Evolutionary conservation across 208 protist genomes (phyloP).

Genomic region (Paratrypanosoma confusum): DNA sequence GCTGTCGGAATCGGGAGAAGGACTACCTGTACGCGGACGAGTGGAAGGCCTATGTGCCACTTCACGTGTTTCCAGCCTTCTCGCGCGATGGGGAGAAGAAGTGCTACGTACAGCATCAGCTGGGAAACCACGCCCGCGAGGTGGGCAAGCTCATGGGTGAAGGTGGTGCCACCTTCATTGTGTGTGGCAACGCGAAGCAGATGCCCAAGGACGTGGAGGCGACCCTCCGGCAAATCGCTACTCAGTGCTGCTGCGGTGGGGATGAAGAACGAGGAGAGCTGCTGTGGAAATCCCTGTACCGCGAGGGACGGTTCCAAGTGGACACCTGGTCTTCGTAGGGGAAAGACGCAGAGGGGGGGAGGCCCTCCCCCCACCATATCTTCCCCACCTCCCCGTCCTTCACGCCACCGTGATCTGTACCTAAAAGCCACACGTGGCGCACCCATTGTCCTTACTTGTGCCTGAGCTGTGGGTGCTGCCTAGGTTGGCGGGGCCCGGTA

Average conservation of each 20-base stretch:
- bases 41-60: conserved; percentile 24
- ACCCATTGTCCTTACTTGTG: no score
- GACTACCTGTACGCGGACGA: conserved; percentile 72
- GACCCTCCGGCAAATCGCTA: conserved; percentile 39
- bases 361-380: no score
- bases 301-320: conserved; percentile 53
- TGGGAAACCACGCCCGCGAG: conserved; percentile 49
- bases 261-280: conserved; percentile 21
- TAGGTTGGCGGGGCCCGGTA: no score
- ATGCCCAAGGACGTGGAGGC: conserved; percentile 71
- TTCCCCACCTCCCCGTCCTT: no score
- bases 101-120: conserved; percentile 79
- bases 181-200: conserved; percentile 81
- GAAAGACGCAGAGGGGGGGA: no score
- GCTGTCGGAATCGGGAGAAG: conserved; percentile 47
- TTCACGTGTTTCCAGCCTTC: conserved; percentile 70
- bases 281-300: conserved; percentile 24
- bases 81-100: conserved; percentile 68
- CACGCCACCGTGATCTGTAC: no score
- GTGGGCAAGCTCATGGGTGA: conserved; percentile 33
- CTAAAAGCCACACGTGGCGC: no score
- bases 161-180: conserved; percentile 26
- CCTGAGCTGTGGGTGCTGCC: no score
- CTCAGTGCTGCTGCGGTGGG: conserved; percentile 28
- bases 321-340: conserved; percentile 83